Percentiles rank a stretch among this genome's conserved stretches.
Conservation (phyloP, 83 land plant genomes). For the Thuja plicata region DNA sequence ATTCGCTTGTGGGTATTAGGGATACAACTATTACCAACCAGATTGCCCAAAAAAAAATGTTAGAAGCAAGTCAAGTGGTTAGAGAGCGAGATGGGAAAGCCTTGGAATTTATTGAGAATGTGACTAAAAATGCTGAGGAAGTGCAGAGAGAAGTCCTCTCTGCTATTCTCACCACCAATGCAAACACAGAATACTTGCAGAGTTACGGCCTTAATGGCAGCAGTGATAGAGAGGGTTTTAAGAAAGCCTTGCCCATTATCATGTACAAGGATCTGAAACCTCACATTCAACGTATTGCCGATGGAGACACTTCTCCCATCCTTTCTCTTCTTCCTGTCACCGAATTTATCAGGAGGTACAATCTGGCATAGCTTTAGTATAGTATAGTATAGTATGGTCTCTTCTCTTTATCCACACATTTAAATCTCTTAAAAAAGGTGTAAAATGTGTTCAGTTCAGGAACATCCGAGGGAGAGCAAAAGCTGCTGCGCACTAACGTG, state of each 20-base stretch:
- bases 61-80: too few species aligned
- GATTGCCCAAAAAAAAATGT: too few species aligned
- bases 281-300: constrained; percentile 69
- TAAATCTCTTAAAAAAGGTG: too few species aligned
- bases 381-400: too few species aligned
- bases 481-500: too few species aligned
- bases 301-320: constrained; percentile 72
- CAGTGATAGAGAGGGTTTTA: constrained; percentile 48
- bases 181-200: constrained; percentile 62
- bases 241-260: constrained; percentile 60
- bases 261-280: constrained; percentile 60
- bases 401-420: too few species aligned
- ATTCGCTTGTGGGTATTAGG: too few species aligned
- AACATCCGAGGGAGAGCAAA: too few species aligned
- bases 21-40: too few species aligned
- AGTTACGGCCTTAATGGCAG: constrained; percentile 57
- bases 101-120: constrained; percentile 62
- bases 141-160: constrained; percentile 51
- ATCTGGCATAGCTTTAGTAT: too few species aligned
- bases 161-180: constrained; percentile 48
- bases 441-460: too few species aligned
- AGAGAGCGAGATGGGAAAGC: background rate
- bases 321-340: constrained; percentile 67
- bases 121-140: constrained; percentile 41
- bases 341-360: constrained; percentile 56